These are phyloP conservation scores for Ophiostoma fasciatum DNA, from an alignment of 2,329 filamentous ascomycete genomes.

Conservation along the genomic window DNA sequence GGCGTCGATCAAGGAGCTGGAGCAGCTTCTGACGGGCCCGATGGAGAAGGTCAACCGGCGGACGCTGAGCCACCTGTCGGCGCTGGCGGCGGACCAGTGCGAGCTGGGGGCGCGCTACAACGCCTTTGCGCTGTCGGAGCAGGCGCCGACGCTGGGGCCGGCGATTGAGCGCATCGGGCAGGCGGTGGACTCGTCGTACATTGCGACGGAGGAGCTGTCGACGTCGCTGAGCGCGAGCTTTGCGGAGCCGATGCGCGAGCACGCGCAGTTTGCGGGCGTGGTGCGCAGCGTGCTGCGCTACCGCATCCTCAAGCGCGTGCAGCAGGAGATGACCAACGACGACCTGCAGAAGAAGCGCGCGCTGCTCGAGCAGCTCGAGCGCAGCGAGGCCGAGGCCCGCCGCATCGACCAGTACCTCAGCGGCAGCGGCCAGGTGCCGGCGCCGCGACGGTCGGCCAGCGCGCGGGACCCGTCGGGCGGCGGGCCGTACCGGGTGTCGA, in stretches of 20 bases:
- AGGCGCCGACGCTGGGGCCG: slow-evolving; percentile 71
- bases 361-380: slow-evolving; percentile 77
- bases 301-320: slow-evolving; percentile 81
- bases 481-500: too few relatives aligned
- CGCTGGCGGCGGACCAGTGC: slow-evolving; percentile 72
- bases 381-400: slow-evolving; percentile 81
- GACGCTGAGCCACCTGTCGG: slow-evolving; percentile 71
- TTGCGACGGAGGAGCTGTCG: slow-evolving; percentile 85
- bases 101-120: slow-evolving; percentile 95
- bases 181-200: slow-evolving; percentile 89
- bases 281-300: slow-evolving; percentile 82
- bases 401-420: slow-evolving; percentile 88
- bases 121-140: slow-evolving; percentile 88
- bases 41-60: slow-evolving; percentile 96
- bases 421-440: slow-evolving; percentile 46
- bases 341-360: slow-evolving; percentile 77
- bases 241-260: slow-evolving; percentile 94
- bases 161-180: slow-evolving; percentile 92
- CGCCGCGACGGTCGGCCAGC: slow-evolving; percentile 54
- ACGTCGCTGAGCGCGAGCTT: slow-evolving; percentile 82
- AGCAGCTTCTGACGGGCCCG: slow-evolving; percentile 72
- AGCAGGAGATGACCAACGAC: slow-evolving; percentile 93
- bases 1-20: slow-evolving; percentile 78
- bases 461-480: slow-evolving; percentile 31
- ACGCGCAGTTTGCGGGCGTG: slow-evolving; percentile 90